Evolutionary conservation across 352 stramenopile species (phyloP).

Genomic region (Globisporangium sylvaticum): DNA sequence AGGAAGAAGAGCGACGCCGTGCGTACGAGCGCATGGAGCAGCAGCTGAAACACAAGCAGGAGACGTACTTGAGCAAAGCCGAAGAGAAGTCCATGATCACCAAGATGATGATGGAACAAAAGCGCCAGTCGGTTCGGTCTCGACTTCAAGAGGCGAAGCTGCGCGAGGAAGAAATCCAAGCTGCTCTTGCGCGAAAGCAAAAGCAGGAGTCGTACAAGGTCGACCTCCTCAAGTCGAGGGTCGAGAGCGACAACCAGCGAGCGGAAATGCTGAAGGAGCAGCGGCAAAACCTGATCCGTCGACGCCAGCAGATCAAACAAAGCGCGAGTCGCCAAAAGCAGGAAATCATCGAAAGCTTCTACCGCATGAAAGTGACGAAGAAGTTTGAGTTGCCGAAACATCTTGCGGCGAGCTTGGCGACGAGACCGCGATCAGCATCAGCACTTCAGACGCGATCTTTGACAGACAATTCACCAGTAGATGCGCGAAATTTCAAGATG

Average conservation of each 20-base stretch:
- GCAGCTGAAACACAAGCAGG: constrained; percentile 45
- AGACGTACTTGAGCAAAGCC: constrained; percentile 32
- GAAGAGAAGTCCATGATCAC: constrained; percentile 54
- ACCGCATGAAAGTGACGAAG: constrained; percentile 83
- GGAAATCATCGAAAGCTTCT: constrained; percentile 73
- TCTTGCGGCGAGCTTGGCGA: constrained; percentile 26
- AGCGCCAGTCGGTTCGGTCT: constrained; percentile 39
- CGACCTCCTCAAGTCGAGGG: constrained; percentile 52
- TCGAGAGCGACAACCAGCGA: constrained; percentile 61
- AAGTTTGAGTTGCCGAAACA: constrained; percentile 64
- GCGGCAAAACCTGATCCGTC: constrained; percentile 44
- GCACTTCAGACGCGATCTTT: constrained; percentile 31
- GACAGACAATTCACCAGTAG: constrained; percentile 12
- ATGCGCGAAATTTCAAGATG: not conserved
- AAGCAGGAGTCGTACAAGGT: constrained; percentile 62
- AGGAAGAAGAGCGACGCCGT: constrained; percentile 45
- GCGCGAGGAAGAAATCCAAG: constrained; percentile 76
- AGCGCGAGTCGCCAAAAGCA: constrained; percentile 54
- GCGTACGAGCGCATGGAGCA: constrained; percentile 65
- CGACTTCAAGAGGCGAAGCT: constrained; percentile 69
- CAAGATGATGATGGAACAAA: constrained; percentile 49
- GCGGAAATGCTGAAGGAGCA: constrained; percentile 53
- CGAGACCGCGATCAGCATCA: constrained; percentile 40
- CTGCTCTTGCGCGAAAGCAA: constrained; percentile 46
- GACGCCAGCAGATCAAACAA: constrained; percentile 68